Conservation (phyloP, 768 basidiomycete species). For the Boletus insuetus region DNA sequence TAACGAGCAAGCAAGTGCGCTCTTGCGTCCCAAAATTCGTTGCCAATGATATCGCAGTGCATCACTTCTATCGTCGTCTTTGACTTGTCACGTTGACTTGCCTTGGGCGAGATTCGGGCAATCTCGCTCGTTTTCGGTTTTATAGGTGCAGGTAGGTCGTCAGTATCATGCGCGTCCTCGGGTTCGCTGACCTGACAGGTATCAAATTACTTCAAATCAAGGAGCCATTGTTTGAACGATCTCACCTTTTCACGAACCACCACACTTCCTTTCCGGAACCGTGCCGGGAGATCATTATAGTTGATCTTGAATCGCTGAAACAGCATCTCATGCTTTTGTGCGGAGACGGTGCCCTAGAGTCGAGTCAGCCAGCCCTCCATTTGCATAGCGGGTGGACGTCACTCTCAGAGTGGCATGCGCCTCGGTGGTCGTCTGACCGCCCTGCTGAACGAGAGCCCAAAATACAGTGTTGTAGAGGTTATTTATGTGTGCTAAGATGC, state of each 20-base stretch:
- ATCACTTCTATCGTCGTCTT: slow-evolving; percentile 52
- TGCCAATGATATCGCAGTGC: slow-evolving; percentile 83
- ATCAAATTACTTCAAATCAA: neutral
- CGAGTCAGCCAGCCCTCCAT: slow-evolving; percentile 8
- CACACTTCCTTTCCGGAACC: slow-evolving; percentile 84
- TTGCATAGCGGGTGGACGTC: slow-evolving; percentile 7
- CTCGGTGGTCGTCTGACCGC: slow-evolving; percentile 71
- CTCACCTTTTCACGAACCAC: slow-evolving; percentile 65
- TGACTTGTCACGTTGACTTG: slow-evolving; percentile 35
- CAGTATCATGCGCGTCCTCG: neutral
- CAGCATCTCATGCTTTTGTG: slow-evolving; percentile 89
- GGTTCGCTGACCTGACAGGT: slow-evolving; percentile 8
- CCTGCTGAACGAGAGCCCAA: slow-evolving; percentile 88
- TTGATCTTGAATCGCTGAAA: slow-evolving; percentile 82
- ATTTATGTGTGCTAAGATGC: slow-evolving; percentile 84
- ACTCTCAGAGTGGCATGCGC: slow-evolving; percentile 83
- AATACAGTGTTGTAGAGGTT: slow-evolving; percentile 96
- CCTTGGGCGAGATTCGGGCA: slow-evolving; percentile 17
- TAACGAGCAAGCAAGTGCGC: slow-evolving; percentile 46
- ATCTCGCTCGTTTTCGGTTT: neutral
- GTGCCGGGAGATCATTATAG: slow-evolving; percentile 71
- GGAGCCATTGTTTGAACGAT: neutral
- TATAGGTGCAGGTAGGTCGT: neutral
- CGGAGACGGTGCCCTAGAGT: slow-evolving; percentile 79
- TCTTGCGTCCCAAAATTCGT: slow-evolving; percentile 73